phyloP scores from a whole-genome alignment of 2,329 filamentous ascomycete species.

The Aspergillus quadrilineatus region DNA sequence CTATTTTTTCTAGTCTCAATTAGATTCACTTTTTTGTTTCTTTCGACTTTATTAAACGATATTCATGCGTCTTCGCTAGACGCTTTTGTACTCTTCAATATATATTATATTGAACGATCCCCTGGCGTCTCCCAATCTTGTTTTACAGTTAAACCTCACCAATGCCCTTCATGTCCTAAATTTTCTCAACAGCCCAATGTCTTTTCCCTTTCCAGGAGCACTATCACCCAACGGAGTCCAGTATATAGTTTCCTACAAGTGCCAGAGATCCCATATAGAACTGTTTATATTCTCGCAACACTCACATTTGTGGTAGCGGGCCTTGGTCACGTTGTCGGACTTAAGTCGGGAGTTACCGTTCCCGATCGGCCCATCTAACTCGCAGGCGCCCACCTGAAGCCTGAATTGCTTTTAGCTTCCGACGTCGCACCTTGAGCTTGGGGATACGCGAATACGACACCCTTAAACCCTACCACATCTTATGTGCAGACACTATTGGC shows the following conservation, averaged over 20 bases:
- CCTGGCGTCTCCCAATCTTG: too few species aligned
- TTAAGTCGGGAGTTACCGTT: background rate
- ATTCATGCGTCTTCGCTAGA: background rate
- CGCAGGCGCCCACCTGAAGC: background rate
- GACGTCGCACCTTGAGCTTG: background rate
- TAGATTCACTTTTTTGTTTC: background rate
- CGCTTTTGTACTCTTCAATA: too few species aligned
- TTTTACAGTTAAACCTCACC: too few species aligned
- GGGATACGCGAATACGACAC: slow-evolving; percentile 9
- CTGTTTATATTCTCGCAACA: too few species aligned
- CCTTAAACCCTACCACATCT: background rate
- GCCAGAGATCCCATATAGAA: too few species aligned
- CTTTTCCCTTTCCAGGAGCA: too few species aligned
- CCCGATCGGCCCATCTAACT: background rate
- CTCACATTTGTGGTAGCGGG: too few species aligned
- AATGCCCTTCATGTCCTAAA: too few species aligned
- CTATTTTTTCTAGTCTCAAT: background rate
- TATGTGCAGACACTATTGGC: background rate
- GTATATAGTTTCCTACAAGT: too few species aligned
- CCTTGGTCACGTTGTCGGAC: background rate
- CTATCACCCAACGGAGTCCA: too few species aligned
- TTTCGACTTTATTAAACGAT: background rate
- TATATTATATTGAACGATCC: too few species aligned
- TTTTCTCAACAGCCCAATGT: too few species aligned
- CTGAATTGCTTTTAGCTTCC: background rate